Conservation (phyloP, 2,329 filamentous ascomycete species). For the Aspergillus sp. region DNA sequence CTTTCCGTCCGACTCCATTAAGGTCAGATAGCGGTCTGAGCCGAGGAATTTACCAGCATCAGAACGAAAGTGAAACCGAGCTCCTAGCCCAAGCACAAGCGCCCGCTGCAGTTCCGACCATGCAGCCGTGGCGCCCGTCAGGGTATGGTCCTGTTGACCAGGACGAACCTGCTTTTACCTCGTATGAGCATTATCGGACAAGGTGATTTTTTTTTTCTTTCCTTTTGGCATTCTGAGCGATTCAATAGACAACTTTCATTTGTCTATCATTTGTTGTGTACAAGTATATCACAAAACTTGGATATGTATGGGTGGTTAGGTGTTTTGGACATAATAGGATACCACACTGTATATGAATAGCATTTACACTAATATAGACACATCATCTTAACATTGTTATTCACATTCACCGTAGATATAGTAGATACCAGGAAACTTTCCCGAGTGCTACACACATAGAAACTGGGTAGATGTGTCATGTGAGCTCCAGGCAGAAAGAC, state of each 20-base stretch:
- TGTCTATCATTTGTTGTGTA: neutral
- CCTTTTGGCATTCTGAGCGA: constrained; percentile 1
- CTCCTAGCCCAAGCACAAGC: constrained; percentile 39
- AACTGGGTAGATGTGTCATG: neutral
- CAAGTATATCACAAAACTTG: neutral
- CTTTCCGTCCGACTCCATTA: constrained; percentile 34
- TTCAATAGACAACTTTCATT: constrained; percentile 5
- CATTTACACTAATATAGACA: neutral
- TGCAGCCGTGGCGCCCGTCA: constrained; percentile 37
- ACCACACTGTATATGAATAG: constrained; percentile 8
- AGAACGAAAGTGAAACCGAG: constrained; percentile 41
- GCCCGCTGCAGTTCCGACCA: constrained; percentile 20
- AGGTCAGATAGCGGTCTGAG: constrained; percentile 24
- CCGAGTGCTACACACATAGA: no score
- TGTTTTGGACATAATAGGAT: constrained; percentile 6
- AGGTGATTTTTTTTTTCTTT: constrained; percentile 13
- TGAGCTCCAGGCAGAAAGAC: constrained; percentile 4
- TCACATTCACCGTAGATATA: neutral
- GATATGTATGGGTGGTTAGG: neutral
- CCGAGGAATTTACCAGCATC: constrained; percentile 32
- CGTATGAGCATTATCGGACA: constrained; percentile 37
- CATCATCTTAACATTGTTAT: neutral
- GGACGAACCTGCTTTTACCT: constrained; percentile 33
- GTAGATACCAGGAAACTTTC: no score
- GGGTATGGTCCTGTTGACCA: constrained; percentile 41